Evolutionary conservation across 2,329 filamentous ascomycete species (phyloP), one percentile per base, ranked within the genome.

Genomic region (Colletotrichum tropicicola): DNA sequence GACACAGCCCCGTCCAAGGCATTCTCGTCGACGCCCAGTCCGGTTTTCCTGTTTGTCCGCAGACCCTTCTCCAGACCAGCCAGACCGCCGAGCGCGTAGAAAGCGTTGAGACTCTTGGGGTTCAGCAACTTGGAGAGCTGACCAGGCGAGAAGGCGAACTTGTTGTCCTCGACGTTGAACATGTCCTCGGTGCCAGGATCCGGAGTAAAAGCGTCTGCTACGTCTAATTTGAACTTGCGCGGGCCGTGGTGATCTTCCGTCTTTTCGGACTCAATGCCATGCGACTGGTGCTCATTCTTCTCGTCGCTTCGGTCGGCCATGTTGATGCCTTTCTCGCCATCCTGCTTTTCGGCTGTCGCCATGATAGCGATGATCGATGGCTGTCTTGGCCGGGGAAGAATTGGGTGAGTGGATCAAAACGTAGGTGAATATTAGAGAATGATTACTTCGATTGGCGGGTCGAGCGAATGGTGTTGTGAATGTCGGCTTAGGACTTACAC

Each of bases 91-190:
- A 96, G 77, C 6, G 91, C 91, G 70, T 91, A 88, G 67, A 94
- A 93, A 5, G 92, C 92, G 25, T 87, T 82, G 65, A 92, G 81
- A 70, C 85, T 94, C 78, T 96, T 96, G 1, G 92, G 92, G 68
- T 94, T 94, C 54, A 94, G 82, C 6, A 96, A 79, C 78, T 95
- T 95, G 67, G 87, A 89, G 70, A 93, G 79, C 70, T 92, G 91
- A 23, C 92, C 92, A 10, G 90, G 90, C 0, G 89, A 86, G 71
- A 90, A 93, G 8, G 90, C 91, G 70, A 94, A 93, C 45, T 84
- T 87, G 75, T 92, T 93, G 70, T 90, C 81, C 48, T 88, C 82
- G 15, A 90, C 85, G 44, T 86, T 72, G 70, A 92, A 95, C 68
- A 92, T 89, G 17, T 81, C 84, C 75, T 94, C 91, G 1, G 87